These are phyloP conservation scores for Phellinidium pouzarii DNA, from an alignment of 1,284 basidiomycete genomes.

Conservation along the genomic window DNA sequence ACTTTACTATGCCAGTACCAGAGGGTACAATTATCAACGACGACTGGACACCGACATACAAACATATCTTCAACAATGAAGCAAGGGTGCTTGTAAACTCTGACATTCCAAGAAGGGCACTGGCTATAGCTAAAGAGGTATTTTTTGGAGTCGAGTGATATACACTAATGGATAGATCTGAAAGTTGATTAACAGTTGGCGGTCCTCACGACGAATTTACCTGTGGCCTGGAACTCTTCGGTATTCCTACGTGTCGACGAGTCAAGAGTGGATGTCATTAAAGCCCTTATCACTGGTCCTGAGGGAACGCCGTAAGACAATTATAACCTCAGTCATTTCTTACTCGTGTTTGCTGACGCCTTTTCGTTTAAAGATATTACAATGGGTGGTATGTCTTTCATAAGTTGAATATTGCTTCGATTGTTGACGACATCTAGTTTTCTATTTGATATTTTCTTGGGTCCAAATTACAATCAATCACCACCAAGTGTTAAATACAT, in stretches of 20 bases:
- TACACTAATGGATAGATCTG: constrained; percentile 5
- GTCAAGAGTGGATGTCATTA: constrained; percentile 83
- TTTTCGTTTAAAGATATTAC: constrained; percentile 48
- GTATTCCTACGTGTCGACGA: constrained; percentile 85
- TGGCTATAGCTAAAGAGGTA: constrained; percentile 90
- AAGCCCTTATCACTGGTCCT: constrained; percentile 84
- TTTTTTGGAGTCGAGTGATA: constrained; percentile 13
- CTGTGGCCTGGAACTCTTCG: constrained; percentile 85
- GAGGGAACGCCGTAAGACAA: constrained; percentile 80
- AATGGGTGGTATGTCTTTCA: constrained; percentile 64
- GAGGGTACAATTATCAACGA: constrained; percentile 34
- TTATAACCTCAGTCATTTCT: neutral
- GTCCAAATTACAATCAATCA: constrained; percentile 71
- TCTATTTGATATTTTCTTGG: constrained; percentile 88
- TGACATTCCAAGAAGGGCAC: constrained; percentile 79
- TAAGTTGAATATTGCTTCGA: constrained; percentile 19
- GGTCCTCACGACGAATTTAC: constrained; percentile 82
- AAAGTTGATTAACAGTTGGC: constrained; percentile 55
- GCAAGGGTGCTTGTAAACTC: constrained; percentile 71
- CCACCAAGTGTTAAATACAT: constrained; percentile 85
- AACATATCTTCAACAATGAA: constrained; percentile 73
- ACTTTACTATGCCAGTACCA: constrained; percentile 49
- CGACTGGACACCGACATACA: constrained; percentile 60
- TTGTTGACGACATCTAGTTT: constrained; percentile 34
- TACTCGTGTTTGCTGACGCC: constrained; percentile 2